phyloP scores from a whole-genome alignment of 202 grass and related monocot species.

The Panicum virgatum region DNA sequence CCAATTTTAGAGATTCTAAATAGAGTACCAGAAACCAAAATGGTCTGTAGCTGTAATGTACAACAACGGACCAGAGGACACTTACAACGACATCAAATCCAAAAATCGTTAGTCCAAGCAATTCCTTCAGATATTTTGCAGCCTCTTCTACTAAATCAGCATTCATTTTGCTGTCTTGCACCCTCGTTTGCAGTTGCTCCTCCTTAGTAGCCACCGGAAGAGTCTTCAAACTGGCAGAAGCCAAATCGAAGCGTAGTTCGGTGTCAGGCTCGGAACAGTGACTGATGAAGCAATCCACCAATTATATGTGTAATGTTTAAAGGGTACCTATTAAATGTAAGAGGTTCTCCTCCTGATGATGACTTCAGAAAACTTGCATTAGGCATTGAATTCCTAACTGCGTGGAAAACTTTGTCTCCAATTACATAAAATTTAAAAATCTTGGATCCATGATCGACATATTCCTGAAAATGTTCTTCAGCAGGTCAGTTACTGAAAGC shows the following conservation, averaged over 20 bases:
- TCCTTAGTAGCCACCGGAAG: conserved; percentile 83
- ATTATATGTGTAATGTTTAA: not conserved
- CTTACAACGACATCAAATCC: conserved; percentile 98
- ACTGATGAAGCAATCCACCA: not conserved
- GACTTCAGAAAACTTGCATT: conserved; percentile 75
- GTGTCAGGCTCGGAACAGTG: not conserved
- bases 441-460: conserved; percentile 86
- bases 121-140: conserved; percentile 60
- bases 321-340: conserved; percentile 45
- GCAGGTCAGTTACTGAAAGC: not conserved
- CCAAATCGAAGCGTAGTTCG: conserved; percentile 2
- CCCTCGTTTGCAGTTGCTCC: conserved; percentile 35
- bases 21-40: not conserved
- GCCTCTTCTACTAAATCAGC: conserved; percentile 56
- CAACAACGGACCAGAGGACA: conserved; percentile 25
- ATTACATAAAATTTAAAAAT: conserved; percentile 90
- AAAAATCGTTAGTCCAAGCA: conserved; percentile 87
- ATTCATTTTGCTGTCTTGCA: conserved; percentile 42
- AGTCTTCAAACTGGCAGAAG: conserved; percentile 71
- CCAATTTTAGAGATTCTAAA: not conserved
- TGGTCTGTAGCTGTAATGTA: not conserved
- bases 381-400: conserved; percentile 89
- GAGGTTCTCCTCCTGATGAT: conserved; percentile 44
- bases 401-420: conserved; percentile 81
- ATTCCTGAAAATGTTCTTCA: conserved; percentile 65